Evolutionary conservation across 1,139 yeast species (phyloP).

Genomic region (Scheffersomyces illinoinensis): DNA sequence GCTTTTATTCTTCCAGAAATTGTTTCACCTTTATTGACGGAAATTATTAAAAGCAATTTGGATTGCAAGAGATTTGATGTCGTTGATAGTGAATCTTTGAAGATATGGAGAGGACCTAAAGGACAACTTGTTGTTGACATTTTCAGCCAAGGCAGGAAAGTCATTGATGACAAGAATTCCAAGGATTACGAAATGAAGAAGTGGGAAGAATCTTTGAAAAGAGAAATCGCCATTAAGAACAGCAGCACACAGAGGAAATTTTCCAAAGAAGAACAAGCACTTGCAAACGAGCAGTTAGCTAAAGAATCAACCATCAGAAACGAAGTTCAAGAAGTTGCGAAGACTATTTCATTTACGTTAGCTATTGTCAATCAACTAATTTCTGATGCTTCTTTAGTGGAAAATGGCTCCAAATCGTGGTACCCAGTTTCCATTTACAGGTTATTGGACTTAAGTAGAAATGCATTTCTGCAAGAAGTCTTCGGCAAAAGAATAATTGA

Average conservation of each 20-base stretch:
- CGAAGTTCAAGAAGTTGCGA: constrained; percentile 39
- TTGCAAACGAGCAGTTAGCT: constrained; percentile 59
- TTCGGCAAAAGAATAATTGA: constrained; percentile 37
- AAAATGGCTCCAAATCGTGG: constrained; percentile 76
- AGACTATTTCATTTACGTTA: constrained; percentile 49
- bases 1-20: constrained; percentile 69
- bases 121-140: constrained; percentile 74
- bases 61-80: constrained; percentile 29
- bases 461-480: constrained; percentile 36
- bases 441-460: constrained; percentile 42
- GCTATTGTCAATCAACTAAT: constrained; percentile 56
- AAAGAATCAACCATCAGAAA: constrained; percentile 60
- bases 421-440: constrained; percentile 60
- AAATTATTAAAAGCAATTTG: constrained; percentile 43
- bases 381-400: constrained; percentile 49
- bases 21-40: constrained; percentile 53
- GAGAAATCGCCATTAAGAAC: constrained; percentile 65
- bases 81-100: constrained; percentile 33
- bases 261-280: constrained; percentile 72
- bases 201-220: constrained; percentile 87
- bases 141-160: constrained; percentile 41
- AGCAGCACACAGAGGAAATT: constrained; percentile 48
- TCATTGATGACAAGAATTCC: constrained; percentile 56
- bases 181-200: constrained; percentile 82
- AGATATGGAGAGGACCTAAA: constrained; percentile 67